Conservation (phyloP, 2,329 filamentous ascomycete genomes). For the Colletotrichum australisinense region DNA sequence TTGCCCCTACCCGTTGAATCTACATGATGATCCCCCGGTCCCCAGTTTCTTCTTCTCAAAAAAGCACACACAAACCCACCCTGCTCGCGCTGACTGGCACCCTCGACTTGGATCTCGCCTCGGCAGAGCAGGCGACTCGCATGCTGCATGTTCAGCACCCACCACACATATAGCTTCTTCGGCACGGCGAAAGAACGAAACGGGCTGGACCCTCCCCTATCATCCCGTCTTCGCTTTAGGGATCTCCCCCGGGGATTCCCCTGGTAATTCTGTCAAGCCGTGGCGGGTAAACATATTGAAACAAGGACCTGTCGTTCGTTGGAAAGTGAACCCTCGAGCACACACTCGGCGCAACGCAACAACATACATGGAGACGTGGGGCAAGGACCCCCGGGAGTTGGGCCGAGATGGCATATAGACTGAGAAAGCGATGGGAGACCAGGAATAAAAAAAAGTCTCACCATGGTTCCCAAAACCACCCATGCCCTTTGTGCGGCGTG, state of each 20-base stretch:
- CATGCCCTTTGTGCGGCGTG: slow-evolving; percentile 25
- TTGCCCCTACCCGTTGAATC: not conserved
- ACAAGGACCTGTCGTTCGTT: slow-evolving; percentile 27
- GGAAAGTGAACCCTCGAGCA: slow-evolving; percentile 2
- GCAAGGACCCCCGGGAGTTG: slow-evolving; percentile 28
- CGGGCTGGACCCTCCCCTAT: not conserved
- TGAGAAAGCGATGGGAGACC: not conserved
- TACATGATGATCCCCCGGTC: not conserved
- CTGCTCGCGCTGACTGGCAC: not conserved
- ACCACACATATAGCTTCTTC: not conserved
- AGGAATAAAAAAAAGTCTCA: slow-evolving; percentile 23
- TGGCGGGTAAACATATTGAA: slow-evolving; percentile 34
- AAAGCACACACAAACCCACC: slow-evolving; percentile 19
- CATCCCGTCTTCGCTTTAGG: slow-evolving; percentile 26
- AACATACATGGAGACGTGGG: slow-evolving; percentile 4
- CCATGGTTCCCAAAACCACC: slow-evolving; percentile 14
- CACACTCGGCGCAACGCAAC: slow-evolving; percentile 5
- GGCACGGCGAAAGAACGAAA: not conserved
- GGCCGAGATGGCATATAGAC: slow-evolving; percentile 11
- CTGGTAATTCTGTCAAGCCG: slow-evolving; percentile 4
- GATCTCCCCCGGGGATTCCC: slow-evolving; percentile 5
- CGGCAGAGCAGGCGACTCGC: slow-evolving; percentile 17
- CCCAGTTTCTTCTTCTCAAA: not conserved
- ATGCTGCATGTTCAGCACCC: not conserved
- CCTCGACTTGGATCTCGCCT: slow-evolving; percentile 29